phyloP scores from a whole-genome alignment of 106 monocot genomes.

The Hemerocallis citrina region DNA sequence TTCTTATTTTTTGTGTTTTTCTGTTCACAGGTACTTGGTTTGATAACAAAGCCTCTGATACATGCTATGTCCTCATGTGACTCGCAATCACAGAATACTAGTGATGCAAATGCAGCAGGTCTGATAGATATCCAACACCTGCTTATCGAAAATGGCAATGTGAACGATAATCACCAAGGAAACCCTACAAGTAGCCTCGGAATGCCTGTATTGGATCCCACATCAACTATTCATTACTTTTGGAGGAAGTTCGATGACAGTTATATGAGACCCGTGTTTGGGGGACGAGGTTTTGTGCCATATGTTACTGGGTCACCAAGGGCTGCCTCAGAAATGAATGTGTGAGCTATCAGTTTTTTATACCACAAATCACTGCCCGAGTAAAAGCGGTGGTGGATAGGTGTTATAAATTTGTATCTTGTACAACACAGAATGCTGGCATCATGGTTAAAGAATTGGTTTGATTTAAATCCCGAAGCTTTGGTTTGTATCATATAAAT shows the following conservation, averaged over 20 bases:
- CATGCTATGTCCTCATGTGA: background rate
- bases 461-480: no score
- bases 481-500: no score
- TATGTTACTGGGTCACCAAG: background rate
- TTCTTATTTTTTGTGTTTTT: no score
- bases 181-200: background rate
- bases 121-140: slow-evolving; percentile 7
- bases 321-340: background rate
- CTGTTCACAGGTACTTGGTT: slow-evolving; percentile 15
- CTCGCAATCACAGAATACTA: background rate
- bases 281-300: slow-evolving; percentile 15
- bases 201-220: slow-evolving; percentile 7
- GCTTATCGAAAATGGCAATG: slow-evolving; percentile 7
- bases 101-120: background rate
- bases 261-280: slow-evolving; percentile 20
- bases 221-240: slow-evolving; percentile 8
- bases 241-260: slow-evolving; percentile 24
- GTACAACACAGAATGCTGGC: no score
- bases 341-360: no score
- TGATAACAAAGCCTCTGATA: slow-evolving; percentile 17
- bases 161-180: background rate
- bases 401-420: no score
- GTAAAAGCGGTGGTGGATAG: no score
- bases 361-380: no score
- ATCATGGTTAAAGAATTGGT: no score